These are phyloP conservation scores for Saccharum hybrid DNA, from an alignment of 202 grass and related monocot genomes.

Conservation along the genomic window DNA sequence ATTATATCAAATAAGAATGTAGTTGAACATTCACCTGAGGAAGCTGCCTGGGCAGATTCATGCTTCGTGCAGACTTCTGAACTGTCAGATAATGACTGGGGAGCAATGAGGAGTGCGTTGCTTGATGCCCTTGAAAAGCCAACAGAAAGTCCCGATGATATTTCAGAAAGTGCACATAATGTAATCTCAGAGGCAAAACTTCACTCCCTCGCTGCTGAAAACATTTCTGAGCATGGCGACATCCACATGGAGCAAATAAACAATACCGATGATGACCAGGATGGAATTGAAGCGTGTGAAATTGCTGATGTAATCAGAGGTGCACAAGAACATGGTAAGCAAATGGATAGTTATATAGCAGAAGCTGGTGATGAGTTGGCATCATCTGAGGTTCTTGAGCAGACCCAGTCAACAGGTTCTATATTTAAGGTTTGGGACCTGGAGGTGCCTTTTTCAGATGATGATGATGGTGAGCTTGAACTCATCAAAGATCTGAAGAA, in stretches of 20 bases:
- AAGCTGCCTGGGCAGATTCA: constrained; percentile 63
- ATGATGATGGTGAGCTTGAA: constrained; percentile 45
- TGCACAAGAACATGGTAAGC: constrained; percentile 43
- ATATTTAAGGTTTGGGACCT: constrained; percentile 66
- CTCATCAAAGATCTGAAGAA: constrained; percentile 56
- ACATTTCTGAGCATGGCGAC: constrained; percentile 28
- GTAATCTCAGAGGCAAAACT: constrained; percentile 26
- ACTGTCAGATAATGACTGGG: constrained; percentile 54
- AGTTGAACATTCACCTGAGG: constrained; percentile 48
- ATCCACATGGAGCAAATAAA: constrained; percentile 48
- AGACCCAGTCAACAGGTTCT: constrained; percentile 36
- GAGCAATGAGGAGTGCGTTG: constrained; percentile 43
- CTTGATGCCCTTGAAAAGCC: constrained; percentile 51
- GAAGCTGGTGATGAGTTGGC: constrained; percentile 20
- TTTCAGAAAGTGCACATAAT: constrained; percentile 24
- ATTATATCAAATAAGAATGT: constrained; percentile 47
- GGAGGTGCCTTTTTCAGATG: constrained; percentile 12
- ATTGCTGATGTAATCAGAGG: constrained; percentile 38
- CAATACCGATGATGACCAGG: constrained; percentile 20
- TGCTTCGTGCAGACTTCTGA: constrained; percentile 56
- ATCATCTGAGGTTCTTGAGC: constrained; percentile 27
- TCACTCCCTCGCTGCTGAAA: constrained; percentile 24
- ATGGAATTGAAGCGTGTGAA: constrained; percentile 31
- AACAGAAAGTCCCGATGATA: constrained; percentile 14
- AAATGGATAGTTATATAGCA: constrained; percentile 30